Percentiles rank a stretch among this genome's conserved stretches.
Conservation (phyloP, 202 grass and related monocot species). For the Saccharum hybrid region DNA sequence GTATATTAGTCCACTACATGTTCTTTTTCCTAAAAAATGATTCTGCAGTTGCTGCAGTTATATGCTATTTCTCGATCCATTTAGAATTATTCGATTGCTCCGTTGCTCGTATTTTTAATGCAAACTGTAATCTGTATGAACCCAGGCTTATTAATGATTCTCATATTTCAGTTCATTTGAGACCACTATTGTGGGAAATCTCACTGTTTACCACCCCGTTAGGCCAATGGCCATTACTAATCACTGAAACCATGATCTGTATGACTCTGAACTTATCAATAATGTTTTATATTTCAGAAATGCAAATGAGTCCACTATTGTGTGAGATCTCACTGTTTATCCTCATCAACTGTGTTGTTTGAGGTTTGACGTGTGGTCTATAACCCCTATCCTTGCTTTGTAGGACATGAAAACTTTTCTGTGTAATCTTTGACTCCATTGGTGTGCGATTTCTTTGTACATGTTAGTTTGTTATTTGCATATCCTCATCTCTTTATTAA, state of each 20-base stretch:
- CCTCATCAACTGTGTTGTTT: constrained; percentile 7
- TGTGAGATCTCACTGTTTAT: not conserved
- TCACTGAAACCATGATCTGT: not conserved
- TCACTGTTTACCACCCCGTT: not conserved
- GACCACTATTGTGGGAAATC: not conserved
- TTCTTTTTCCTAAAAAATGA: not conserved
- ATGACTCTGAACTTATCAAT: not conserved
- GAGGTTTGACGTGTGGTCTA: constrained; percentile 4
- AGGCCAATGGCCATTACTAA: not conserved
- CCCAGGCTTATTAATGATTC: not conserved
- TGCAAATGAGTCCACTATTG: not conserved
- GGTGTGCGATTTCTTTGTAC: not conserved
- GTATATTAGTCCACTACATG: constrained; percentile 1
- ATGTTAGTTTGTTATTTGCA: constrained; percentile 28
- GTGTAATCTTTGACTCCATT: not conserved
- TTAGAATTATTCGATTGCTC: not conserved
- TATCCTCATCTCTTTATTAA: not conserved
- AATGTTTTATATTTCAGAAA: constrained; percentile 25
- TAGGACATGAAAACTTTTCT: not conserved
- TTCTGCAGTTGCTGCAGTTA: not conserved
- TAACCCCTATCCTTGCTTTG: constrained; percentile 14
- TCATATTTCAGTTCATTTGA: constrained; percentile 22
- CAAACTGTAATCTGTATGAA: not conserved
- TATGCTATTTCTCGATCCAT: not conserved
- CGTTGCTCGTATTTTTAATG: not conserved